Base-by-base conservation (phyloP, 371 early-diverging fungal species). In the Lichtheimia ornata region DNA sequence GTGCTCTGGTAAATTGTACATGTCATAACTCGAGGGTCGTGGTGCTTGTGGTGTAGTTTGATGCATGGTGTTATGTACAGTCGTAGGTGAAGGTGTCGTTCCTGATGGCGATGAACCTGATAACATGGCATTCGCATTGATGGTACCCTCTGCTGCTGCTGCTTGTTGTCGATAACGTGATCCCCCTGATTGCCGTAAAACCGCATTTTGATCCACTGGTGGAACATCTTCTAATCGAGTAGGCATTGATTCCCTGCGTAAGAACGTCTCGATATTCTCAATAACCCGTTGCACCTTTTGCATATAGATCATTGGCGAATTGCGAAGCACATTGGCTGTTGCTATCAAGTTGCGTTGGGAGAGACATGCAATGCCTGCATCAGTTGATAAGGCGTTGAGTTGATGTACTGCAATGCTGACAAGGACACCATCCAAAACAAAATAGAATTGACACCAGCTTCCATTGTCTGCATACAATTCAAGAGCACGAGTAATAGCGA, bases 271-370 rank as follows among this genome's bases (percentile, higher is more conserved):
- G 45, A 71, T 79, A 64, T 61, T 72, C 58, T 67, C 70, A 62
- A 72, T 75, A 61, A 71, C 77, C 64, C 63, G 71, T 54, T 70
- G 65, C 49, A 86, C 70, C 60, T 81, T 81, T 7, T 73, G 74
- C 79, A 81, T 83, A 27, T 84, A 81, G 0, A 71, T 56, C 15
- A 79, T 67, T 12, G 83, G 86, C 4, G 81, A 83, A 4, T 72
- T 60, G 27, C 70, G 64, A 5, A 81, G 56, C 5, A 81, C 66
- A 52, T 67, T 55, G 35, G 73, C 73, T 2, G 79, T 81, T 9
- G 73, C 58, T 15, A 81, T 71, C 47, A 81, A 56, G 47, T 81
- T 78, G 22, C 70, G 74, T 20, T 74, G 76, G 13, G 81, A 77
- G 40, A 77, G 69, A 28, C 43, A 58, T 7, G 72, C 68, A 7